Evolutionary conservation across 352 stramenopile genomes (phyloP), one percentile per base, ranked within the genome.

Genomic region (Phytophthora meadii): DNA sequence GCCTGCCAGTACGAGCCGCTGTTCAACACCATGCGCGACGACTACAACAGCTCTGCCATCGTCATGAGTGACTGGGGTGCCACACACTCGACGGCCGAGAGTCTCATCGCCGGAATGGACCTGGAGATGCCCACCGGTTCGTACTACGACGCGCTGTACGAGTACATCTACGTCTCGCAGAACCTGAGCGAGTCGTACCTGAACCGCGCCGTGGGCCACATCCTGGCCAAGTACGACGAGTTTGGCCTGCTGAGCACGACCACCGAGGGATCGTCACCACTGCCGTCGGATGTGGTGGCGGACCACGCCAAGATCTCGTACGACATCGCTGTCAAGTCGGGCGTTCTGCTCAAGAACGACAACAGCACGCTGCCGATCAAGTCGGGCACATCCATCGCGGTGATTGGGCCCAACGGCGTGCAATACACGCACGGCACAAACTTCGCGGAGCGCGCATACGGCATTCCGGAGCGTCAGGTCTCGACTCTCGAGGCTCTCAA

Each of bases 171-270:
- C 56, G 56, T 75, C 36, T 68, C 68, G 7, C 47, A 72, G 32
- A 72, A 75, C 42, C 47, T 75, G 34, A 75, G 68, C 56, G 68
- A 75, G 61, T 68, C 68, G 61, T 72, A 75, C 52, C 42, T 75
- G 61, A 58, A 75, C 30, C 68, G 62, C 17, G 68, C 68, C 7
- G 50, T 68, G 27, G 68, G 68, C 10, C 61, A 75, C 55, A 72
- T 75, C 47, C 42, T 75, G 50, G 42, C 51, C 61, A 72, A 75
- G 53, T 75, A 75, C 55, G 68, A 75, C 55, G 68, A 75, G 53
- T 75, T 75, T 42, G 55, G 62, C 1, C 53, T 67, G 40, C 68
- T 75, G 9, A 49, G 53, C 27, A 75, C 68, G 1, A 75, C 61
- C 6, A 75, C 68, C 0, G 55, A 62, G 22, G 63, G 48, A 22